Evolutionary conservation across 352 stramenopile species (phyloP), one percentile per base, ranked within the genome.

Genomic region (Globisporangium polare): DNA sequence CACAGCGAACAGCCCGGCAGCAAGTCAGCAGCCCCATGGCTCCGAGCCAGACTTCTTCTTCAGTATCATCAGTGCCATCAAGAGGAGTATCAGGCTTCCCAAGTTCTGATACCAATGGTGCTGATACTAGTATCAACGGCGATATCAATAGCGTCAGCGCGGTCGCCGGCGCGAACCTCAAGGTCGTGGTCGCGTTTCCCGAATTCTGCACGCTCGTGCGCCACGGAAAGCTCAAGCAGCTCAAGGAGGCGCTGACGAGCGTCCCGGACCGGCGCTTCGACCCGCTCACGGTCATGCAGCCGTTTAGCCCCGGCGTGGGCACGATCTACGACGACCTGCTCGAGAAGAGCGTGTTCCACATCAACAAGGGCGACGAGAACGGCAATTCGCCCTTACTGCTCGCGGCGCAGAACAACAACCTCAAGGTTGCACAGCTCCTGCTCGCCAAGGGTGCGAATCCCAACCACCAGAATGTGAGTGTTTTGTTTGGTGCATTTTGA

Each of bases 291-390:
- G 73, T 97, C 26, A 67, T 73, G 43, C 73, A 77, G 55, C 73
- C 80, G 58, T 97, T 93, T 65, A 70, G 83, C 15, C 58, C 88
- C 12, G 89, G 88, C 7, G 77, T 93, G 27, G 94, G 94, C 46
- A 98, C 95, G 29, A 68, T 91, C 29, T 98, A 98, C 75, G 83
- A 85, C 57, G 83, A 97, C 27, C 47, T 84, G 24, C 84, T 97
- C 58, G 89, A 97, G 71, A 90, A 96, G 66, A 88, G 84, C 33
- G 80, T 83, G 39, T 97, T 98, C 72, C 74, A 90, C 58, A 71
- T 97, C 37, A 93, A 98, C 72, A 88, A 88, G 57, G 72, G 86
- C 58, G 92, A 97, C 69, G 83, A 92, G 22, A 90, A 96, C 37
- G 94, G 94, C 65, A 98, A 97, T 65, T 94, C 92, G 33, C 76